Conservation (phyloP, 75 land plant genomes). For the Picea glauca region DNA sequence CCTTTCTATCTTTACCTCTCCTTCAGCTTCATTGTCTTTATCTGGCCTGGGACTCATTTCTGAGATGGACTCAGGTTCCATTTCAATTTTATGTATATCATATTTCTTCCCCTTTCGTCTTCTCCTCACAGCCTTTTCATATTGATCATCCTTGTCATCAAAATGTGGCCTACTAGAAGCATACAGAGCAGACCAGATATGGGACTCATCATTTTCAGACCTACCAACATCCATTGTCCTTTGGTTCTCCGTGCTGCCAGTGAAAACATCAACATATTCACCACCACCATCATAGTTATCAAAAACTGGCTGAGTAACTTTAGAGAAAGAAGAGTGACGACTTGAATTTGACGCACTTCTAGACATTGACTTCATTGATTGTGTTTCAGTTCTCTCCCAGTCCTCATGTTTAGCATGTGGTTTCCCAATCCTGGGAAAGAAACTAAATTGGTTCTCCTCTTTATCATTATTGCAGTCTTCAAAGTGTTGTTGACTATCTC, state of each 20-base stretch:
- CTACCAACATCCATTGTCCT: not conserved
- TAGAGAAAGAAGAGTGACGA: not conserved
- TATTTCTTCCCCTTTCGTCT: not conserved
- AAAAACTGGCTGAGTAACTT: not conserved
- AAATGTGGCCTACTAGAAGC: too few relatives aligned
- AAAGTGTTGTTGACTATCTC: not conserved
- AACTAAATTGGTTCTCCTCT: not conserved
- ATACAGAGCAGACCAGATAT: too few relatives aligned
- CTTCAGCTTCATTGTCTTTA: not conserved
- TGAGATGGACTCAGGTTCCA: not conserved
- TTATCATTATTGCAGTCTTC: not conserved
- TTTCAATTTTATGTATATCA: not conserved
- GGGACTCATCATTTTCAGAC: too few relatives aligned
- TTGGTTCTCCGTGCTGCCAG: not conserved
- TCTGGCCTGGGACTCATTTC: not conserved
- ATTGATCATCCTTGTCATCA: not conserved
- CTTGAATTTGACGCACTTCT: constrained; percentile 12
- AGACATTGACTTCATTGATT: constrained; percentile 13
- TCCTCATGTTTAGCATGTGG: too few relatives aligned
- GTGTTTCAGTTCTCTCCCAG: not conserved
- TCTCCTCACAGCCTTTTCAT: not conserved
- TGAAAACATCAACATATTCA: not conserved
- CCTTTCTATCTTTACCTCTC: not conserved
- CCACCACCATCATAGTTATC: constrained; percentile 3
- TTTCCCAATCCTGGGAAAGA: not conserved